These are phyloP conservation scores for Ophiostoma ulmi DNA, from an alignment of 2,329 filamentous ascomycete genomes.

Conservation along the genomic window DNA sequence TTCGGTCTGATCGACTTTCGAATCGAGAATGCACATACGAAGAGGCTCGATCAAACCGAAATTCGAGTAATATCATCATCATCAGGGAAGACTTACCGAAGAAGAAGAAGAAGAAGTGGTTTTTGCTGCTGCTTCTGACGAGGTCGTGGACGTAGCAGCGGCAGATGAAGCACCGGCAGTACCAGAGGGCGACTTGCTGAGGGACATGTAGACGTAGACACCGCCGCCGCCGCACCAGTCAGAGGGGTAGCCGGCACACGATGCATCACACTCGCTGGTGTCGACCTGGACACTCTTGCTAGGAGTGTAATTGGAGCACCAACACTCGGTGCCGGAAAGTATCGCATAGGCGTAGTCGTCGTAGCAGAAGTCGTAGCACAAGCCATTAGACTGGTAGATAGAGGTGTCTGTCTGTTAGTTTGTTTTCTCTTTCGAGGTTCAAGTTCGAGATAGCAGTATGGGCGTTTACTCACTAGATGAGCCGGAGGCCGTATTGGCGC, in stretches of 20 bases:
- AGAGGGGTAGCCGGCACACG: slow-evolving; percentile 63
- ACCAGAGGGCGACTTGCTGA: slow-evolving; percentile 51
- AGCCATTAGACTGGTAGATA: slow-evolving; percentile 63
- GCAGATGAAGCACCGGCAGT: slow-evolving; percentile 40
- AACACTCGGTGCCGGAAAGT: slow-evolving; percentile 60
- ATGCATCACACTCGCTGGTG: slow-evolving; percentile 46
- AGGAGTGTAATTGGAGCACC: slow-evolving; percentile 69
- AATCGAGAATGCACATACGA: neutral
- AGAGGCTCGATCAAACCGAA: too few species aligned
- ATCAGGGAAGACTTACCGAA: slow-evolving; percentile 21
- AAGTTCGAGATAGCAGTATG: neutral
- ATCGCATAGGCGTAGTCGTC: slow-evolving; percentile 61
- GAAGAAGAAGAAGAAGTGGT: slow-evolving; percentile 14
- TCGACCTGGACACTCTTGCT: slow-evolving; percentile 39
- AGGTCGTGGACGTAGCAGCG: slow-evolving; percentile 11
- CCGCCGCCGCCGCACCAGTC: slow-evolving; percentile 61
- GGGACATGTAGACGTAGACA: slow-evolving; percentile 61
- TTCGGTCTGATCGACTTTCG: neutral
- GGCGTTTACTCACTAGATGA: slow-evolving; percentile 39
- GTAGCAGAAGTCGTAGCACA: slow-evolving; percentile 58
- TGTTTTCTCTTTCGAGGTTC: neutral
- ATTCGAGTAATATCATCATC: too few species aligned
- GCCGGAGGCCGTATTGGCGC: slow-evolving; percentile 42
- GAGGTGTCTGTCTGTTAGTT: slow-evolving; percentile 42
- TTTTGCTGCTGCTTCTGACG: neutral